Conservation (phyloP, 345 rosid species). For the Viola odorata region DNA sequence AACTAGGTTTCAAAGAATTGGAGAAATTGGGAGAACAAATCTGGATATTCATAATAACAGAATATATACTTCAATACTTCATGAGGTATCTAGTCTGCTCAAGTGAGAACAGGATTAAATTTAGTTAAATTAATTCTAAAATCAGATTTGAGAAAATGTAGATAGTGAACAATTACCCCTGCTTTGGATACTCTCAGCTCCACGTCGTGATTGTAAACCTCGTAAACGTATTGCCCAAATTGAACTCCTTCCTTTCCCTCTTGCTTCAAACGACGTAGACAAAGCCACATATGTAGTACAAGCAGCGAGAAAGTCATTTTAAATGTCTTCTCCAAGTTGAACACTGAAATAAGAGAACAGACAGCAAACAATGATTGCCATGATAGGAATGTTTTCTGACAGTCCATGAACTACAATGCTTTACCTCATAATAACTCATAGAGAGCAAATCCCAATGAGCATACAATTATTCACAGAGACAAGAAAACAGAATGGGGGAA, state of each 20-base stretch:
- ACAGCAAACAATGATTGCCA: background rate
- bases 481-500: background rate
- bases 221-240: constrained; percentile 84
- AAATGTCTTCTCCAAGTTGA: constrained; percentile 93
- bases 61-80: no score
- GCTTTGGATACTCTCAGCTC: constrained; percentile 94
- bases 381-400: background rate
- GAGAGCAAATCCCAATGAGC: background rate
- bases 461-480: background rate
- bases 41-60: no score
- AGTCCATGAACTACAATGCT: background rate
- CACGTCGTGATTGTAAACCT: constrained; percentile 88
- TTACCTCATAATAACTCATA: background rate
- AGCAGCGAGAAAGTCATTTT: constrained; percentile 76
- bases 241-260: constrained; percentile 93
- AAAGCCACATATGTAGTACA: constrained; percentile 92
- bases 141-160: background rate
- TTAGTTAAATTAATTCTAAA: background rate
- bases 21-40: background rate
- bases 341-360: constrained; percentile 43
- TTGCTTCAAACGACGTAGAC: constrained; percentile 70
- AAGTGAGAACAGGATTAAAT: no score
- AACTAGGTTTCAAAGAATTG: background rate
- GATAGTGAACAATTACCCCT: constrained; percentile 44
- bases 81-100: no score